Evolutionary conservation across 352 stramenopile genomes (phyloP).

Genomic region (Pythium volutum): DNA sequence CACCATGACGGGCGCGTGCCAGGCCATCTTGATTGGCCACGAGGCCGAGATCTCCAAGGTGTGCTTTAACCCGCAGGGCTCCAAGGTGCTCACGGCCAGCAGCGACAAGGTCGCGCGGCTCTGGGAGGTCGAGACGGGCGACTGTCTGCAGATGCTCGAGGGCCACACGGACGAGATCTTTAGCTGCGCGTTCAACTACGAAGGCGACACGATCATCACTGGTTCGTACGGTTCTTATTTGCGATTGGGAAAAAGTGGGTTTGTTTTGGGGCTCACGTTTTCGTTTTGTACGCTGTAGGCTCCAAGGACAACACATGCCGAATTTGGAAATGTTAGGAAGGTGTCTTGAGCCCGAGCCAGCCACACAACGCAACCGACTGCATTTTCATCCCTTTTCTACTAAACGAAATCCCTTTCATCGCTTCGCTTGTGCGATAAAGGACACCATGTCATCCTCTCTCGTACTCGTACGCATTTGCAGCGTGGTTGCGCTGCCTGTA

Average conservation of each 20-base stretch:
- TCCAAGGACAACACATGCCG: slow-evolving; percentile 87
- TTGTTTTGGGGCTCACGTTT: not conserved
- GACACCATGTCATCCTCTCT: no score
- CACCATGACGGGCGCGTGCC: slow-evolving; percentile 93
- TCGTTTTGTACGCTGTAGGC: slow-evolving; percentile 22
- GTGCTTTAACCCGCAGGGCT: slow-evolving; percentile 95
- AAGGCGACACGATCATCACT: slow-evolving; percentile 96
- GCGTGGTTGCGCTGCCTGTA: no score
- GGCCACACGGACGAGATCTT: slow-evolving; percentile 98
- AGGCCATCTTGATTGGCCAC: slow-evolving; percentile 94
- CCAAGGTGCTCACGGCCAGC: slow-evolving; percentile 91
- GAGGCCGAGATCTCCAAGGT: slow-evolving; percentile 95
- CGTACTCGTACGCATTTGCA: no score
- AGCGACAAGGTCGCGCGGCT: slow-evolving; percentile 93
- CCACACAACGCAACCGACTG: not conserved
- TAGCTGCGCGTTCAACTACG: slow-evolving; percentile 96
- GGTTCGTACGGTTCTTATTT: slow-evolving; percentile 44
- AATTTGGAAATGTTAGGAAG: slow-evolving; percentile 73
- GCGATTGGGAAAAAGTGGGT: not conserved
- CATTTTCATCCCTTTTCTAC: not conserved
- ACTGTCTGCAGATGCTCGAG: slow-evolving; percentile 94
- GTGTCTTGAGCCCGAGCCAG: not conserved
- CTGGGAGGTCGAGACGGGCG: slow-evolving; percentile 93
- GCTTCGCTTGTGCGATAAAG: no score
- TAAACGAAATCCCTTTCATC: not conserved